phyloP scores from a whole-genome alignment of 345 rosid species.

The Firmiana major region DNA sequence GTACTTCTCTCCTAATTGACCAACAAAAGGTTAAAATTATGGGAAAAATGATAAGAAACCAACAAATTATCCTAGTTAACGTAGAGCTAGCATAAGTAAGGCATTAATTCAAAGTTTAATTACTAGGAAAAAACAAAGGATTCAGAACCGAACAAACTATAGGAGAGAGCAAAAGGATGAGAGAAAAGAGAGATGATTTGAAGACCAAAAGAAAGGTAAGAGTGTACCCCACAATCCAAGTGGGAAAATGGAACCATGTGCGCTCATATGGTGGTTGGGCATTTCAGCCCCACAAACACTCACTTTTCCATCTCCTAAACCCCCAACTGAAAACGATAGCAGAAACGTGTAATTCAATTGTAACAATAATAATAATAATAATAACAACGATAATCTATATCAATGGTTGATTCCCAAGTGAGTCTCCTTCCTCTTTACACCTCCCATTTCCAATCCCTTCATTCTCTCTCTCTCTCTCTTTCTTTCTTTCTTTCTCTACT shows the following conservation, averaged over 20 bases:
- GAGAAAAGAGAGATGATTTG: background rate
- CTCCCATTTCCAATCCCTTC: constrained; percentile 33
- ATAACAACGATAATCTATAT: too few species aligned
- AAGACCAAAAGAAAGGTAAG: background rate
- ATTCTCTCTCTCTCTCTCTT: background rate
- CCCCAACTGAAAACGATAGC: constrained; percentile 17
- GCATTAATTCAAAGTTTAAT: background rate
- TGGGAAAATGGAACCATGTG: constrained; percentile 59
- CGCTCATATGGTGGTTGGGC: constrained; percentile 66
- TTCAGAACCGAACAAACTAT: background rate
- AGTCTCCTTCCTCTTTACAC: constrained; percentile 33
- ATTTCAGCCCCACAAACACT: constrained; percentile 30
- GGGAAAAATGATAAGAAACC: background rate
- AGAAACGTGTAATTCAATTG: constrained; percentile 15
- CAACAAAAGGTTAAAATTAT: background rate
- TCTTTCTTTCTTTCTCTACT: background rate
- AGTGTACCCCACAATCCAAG: constrained; percentile 26
- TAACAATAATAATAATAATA: background rate
- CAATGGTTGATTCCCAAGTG: constrained; percentile 18
- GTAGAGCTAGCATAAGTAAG: background rate
- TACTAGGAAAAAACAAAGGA: background rate
- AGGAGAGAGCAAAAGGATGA: background rate
- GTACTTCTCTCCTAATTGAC: background rate
- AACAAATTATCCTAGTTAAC: background rate
- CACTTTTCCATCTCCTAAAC: constrained; percentile 14